Evolutionary conservation across 768 basidiomycete genomes (phyloP), one percentile per base, ranked within the genome.

Genomic region (Rhodotorula taiwanensis): DNA sequence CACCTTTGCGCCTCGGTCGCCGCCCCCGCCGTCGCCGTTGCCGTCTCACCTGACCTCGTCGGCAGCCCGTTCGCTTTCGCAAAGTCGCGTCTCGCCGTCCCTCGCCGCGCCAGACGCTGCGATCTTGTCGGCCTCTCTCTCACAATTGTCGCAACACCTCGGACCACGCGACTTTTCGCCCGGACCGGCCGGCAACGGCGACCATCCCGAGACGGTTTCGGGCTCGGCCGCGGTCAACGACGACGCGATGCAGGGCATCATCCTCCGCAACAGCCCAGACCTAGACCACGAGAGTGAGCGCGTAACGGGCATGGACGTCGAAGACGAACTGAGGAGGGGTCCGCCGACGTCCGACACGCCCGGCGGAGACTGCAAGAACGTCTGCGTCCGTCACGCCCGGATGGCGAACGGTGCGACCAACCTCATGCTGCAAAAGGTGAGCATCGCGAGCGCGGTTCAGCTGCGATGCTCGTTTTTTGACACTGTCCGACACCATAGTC

Each of bases 321-420:
- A 70, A 50, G 69, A 70, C 41, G 60, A 55, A 31, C 43, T 60
- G 41, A 36, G 69, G 23, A 30, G 69, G 4, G 69, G 69, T 0
- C 69, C 69, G 28, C 64, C 69, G 0, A 36, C 53, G 20, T 43
- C 52, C 9, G 69, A 70, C 45, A 70, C 55, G 31, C 69, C 69
- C 0, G 69, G 69, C 2, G 69, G 69, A 1, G 69, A 70, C 36
- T 70, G 69, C 43, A 79, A 88, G 51, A 94, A 90, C 77, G 81
- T 95, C 23, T 97, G 93, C 74, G 85, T 92, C 9, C 78, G 93
- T 36, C 94, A 98, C 76, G 89, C 93, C 78, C 82, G 93, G 51
- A 98, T 94, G 85, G 94, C 94, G 9, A 91, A 98, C 78, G 85
- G 94, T 76, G 89, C 89, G 20, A 92, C 88, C 28, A 95, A 88